Evolutionary conservation across 1,284 basidiomycete genomes (phyloP).

Genomic region (Ustilago trichophora): DNA sequence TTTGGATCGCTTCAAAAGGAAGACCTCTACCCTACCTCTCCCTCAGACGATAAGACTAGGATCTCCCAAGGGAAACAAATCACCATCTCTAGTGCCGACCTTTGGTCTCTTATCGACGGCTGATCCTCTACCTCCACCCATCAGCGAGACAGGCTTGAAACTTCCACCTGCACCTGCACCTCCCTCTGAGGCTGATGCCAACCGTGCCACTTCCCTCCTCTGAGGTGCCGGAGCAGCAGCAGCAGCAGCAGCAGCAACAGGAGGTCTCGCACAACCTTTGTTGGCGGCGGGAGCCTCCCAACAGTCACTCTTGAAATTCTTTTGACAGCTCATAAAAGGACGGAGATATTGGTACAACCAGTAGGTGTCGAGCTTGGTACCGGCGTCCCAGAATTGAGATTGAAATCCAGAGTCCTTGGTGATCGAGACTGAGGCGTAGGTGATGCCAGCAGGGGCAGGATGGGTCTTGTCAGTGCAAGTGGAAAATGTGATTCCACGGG

Average conservation of each 20-base stretch:
- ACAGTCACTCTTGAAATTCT: background rate
- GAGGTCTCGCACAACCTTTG: too few species aligned
- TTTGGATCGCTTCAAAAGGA: too few species aligned
- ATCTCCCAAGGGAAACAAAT: slow-evolving; percentile 3
- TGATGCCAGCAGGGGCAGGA: too few species aligned
- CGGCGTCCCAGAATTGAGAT: slow-evolving; percentile 1
- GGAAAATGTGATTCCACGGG: slow-evolving; percentile 8
- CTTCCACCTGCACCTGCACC: too few species aligned
- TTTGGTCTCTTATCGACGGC: too few species aligned
- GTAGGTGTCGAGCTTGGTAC: slow-evolving; percentile 1
- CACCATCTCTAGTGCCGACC: background rate
- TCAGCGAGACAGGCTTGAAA: background rate
- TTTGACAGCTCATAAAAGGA: background rate
- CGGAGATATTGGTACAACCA: slow-evolving; percentile 7
- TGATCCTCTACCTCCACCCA: background rate
- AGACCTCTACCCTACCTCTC: too few species aligned
- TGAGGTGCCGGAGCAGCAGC: too few species aligned
- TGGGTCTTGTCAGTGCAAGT: too few species aligned
- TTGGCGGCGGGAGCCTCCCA: slow-evolving; percentile 5
- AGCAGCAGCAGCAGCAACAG: too few species aligned
- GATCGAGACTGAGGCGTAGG: slow-evolving; percentile 4
- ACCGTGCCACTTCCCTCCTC: too few species aligned
- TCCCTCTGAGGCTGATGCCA: too few species aligned
- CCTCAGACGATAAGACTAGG: background rate
- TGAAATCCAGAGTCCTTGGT: background rate